Base-by-base conservation (phyloP, 1,284 basidiomycete species). In the Apiotrichum akiyoshidainum region DNA sequence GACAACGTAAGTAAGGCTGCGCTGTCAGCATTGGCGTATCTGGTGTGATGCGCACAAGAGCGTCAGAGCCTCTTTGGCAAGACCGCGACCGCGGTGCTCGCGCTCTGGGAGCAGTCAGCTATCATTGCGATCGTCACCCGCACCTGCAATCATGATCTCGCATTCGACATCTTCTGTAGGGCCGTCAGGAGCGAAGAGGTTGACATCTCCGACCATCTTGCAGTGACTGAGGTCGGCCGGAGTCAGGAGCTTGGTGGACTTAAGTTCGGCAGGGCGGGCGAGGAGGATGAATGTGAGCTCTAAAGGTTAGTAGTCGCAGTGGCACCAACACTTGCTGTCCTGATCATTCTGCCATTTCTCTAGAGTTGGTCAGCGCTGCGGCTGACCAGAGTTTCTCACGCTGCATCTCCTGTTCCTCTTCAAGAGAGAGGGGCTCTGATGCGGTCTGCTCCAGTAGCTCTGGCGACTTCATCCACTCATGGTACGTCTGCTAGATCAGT, bases 371-470 rank as follows among this genome's bases (percentile, higher is more conserved):
- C 21, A 50, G 42, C 34, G 10, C 54, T n/a, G 16, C 13, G n/a
- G 12, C 8, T 13, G 6, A 5, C 22, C 9, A 7, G n/a, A 14
- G 19, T 10, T 22, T 2, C 85, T 57, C 69, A 92, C 91, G 81
- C 75, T 97, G 93, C 93, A 98, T 97, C 21, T 88, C 87, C 64
- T 88, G 87, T 71, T 97, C 95, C 71, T 95, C 85, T 54, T 89
- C 86, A 12, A 93, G 78, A 0, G 83, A 84, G 41, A 98, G 81
- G 8, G 87, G 86, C 69, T 96, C 92, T 56, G 89, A 92, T 1
- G 93, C 92, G 0, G 92, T 98, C 37, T 88, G 81, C 62, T 86
- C 83, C 52, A 87, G 83, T 52, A 98, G 80, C 63, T 86, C 84
- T 16, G 84, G 83, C 72, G 85, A 84, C 49, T 84, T 81, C 94